Conservation (phyloP, 2,329 filamentous ascomycete genomes). For the Colletotrichum sp. region DNA sequence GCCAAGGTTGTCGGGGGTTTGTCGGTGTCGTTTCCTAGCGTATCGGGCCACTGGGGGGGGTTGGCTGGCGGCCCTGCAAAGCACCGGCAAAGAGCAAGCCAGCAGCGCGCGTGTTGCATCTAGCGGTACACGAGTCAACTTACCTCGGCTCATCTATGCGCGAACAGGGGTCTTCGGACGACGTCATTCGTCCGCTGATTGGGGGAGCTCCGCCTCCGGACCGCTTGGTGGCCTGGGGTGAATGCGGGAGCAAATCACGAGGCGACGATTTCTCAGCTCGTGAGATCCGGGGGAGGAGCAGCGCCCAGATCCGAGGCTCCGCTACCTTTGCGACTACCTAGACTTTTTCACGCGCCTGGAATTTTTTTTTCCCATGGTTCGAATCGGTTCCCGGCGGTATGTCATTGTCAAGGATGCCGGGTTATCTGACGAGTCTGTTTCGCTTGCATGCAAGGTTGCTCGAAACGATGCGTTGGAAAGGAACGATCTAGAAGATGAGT, state of each 20-base stretch:
- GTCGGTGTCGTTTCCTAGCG: not conserved
- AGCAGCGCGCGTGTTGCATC: not conserved
- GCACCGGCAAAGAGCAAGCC: not conserved
- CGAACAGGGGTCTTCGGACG: conserved; percentile 5
- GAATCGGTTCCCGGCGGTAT: not conserved
- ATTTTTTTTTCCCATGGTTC: not conserved
- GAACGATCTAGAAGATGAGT: not conserved
- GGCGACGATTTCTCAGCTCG: conserved; percentile 16
- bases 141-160: conserved; percentile 24
- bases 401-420: not conserved
- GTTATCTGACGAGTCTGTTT: not conserved
- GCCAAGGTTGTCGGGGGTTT: not conserved
- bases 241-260: conserved; percentile 20
- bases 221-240: not conserved
- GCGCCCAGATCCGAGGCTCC: conserved; percentile 9
- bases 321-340: not conserved
- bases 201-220: not conserved
- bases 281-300: not conserved
- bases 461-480: not conserved
- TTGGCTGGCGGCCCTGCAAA: not conserved
- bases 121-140: not conserved
- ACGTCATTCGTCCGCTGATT: conserved; percentile 10
- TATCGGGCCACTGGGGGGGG: not conserved
- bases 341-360: not conserved
- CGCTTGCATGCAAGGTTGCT: not conserved